Conservation (phyloP, 2,329 filamentous ascomycete genomes). For the Fusarium nanum region DNA sequence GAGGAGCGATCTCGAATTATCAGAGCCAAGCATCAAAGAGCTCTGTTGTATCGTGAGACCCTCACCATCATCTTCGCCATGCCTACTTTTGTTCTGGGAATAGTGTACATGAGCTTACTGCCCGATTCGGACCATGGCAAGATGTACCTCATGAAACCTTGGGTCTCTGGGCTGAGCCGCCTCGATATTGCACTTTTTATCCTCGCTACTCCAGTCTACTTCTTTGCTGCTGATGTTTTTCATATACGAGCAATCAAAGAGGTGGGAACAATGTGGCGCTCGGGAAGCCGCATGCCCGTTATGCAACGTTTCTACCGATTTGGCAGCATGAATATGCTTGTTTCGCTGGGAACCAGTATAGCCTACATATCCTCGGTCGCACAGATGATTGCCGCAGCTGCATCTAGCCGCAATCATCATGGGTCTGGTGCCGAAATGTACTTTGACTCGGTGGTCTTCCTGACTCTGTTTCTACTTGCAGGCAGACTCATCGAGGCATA, state of each 20-base stretch:
- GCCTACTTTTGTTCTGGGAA: slow-evolving; percentile 87
- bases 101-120: slow-evolving; percentile 90
- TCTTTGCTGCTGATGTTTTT: slow-evolving; percentile 87
- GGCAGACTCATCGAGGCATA: slow-evolving; percentile 85
- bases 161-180: slow-evolving; percentile 78
- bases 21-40: slow-evolving; percentile 74
- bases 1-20: slow-evolving; percentile 84
- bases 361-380: slow-evolving; percentile 87
- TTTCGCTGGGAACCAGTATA: slow-evolving; percentile 87
- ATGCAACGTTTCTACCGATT: slow-evolving; percentile 87
- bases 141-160: slow-evolving; percentile 75
- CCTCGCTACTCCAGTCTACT: slow-evolving; percentile 86
- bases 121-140: slow-evolving; percentile 66
- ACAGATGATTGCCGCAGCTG: slow-evolving; percentile 75
- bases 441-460: slow-evolving; percentile 92
- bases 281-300: slow-evolving; percentile 77
- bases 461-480: slow-evolving; percentile 86
- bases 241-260: slow-evolving; percentile 84
- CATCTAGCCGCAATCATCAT: slow-evolving; percentile 46
- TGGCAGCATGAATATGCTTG: slow-evolving; percentile 95
- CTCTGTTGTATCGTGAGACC: slow-evolving; percentile 76
- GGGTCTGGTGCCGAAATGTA: slow-evolving; percentile 66
- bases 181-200: slow-evolving; percentile 84
- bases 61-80: slow-evolving; percentile 78
- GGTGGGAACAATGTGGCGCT: slow-evolving; percentile 80